These are phyloP conservation scores for Zygoascus tannicola DNA, from an alignment of 805 yeast genomes.

Conservation along the genomic window DNA sequence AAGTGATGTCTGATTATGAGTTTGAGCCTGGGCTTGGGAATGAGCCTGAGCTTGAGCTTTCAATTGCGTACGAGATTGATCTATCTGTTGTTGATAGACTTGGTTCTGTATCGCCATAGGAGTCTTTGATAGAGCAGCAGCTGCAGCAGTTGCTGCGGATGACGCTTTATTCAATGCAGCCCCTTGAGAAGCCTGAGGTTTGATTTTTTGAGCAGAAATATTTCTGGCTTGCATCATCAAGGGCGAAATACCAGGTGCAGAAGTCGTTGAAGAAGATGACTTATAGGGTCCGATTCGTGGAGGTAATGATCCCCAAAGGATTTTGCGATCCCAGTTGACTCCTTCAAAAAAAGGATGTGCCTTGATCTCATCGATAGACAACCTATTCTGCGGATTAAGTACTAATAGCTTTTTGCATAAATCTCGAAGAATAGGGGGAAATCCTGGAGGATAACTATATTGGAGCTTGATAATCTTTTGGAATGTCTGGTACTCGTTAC, in stretches of 20 bases:
- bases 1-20: neutral
- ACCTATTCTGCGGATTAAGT: conserved; percentile 61
- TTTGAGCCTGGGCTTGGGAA: neutral
- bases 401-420: conserved; percentile 58
- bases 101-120: conserved; percentile 6
- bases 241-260: neutral
- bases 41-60: neutral
- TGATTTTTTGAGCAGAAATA: neutral
- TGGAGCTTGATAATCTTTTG: conserved; percentile 76
- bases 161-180: neutral
- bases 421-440: conserved; percentile 56
- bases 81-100: conserved; percentile 4
- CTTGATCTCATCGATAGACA: conserved; percentile 48
- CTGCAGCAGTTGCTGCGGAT: conserved; percentile 17
- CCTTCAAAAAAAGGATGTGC: conserved; percentile 61
- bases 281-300: conserved; percentile 67
- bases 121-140: conserved; percentile 18
- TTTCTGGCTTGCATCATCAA: conserved; percentile 1
- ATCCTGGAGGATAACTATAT: conserved; percentile 59
- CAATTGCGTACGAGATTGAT: conserved; percentile 11
- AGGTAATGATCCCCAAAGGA: conserved; percentile 58
- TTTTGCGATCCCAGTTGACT: conserved; percentile 59
- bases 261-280: conserved; percentile 6
- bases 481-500: conserved; percentile 76
- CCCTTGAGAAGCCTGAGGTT: neutral